These are phyloP conservation scores for Selaginella moellendorffii DNA, from an alignment of 75 land plant species.

Conservation along the genomic window DNA sequence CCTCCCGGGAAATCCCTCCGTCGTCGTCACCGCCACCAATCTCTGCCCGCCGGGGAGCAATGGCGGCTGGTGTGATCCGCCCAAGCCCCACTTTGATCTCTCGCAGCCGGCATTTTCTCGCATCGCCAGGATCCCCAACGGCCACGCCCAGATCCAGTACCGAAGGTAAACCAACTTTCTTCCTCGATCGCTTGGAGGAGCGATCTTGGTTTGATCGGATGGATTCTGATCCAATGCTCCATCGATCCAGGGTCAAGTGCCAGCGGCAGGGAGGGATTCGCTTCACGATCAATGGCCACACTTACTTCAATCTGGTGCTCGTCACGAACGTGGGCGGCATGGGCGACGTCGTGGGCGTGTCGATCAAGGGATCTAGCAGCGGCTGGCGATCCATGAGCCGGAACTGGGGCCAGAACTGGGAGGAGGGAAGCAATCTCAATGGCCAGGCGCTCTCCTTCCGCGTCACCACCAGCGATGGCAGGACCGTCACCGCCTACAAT, in stretches of 20 bases:
- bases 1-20: conserved; percentile 16
- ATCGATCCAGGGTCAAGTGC: neutral
- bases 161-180: neutral
- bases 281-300: neutral
- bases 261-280: neutral
- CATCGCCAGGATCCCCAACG: neutral
- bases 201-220: too few species aligned
- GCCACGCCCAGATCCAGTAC: conserved; percentile 4
- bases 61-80: conserved; percentile 25
- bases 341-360: neutral
- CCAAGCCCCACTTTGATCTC: conserved; percentile 10
- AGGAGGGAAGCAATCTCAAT: neutral
- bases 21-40: conserved; percentile 26
- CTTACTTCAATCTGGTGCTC: neutral
- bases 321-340: neutral
- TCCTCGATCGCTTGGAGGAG: neutral
- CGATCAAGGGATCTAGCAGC: neutral
- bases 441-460: neutral
- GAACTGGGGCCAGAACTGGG: neutral
- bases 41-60: conserved; percentile 23
- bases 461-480: neutral
- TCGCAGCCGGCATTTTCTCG: conserved; percentile 2
- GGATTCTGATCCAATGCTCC: too few species aligned
- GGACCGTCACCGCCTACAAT: neutral
- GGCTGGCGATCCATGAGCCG: neutral